These are phyloP conservation scores for Hypoxylon sp. DNA, from an alignment of 2,329 filamentous ascomycete genomes.

Conservation along the genomic window DNA sequence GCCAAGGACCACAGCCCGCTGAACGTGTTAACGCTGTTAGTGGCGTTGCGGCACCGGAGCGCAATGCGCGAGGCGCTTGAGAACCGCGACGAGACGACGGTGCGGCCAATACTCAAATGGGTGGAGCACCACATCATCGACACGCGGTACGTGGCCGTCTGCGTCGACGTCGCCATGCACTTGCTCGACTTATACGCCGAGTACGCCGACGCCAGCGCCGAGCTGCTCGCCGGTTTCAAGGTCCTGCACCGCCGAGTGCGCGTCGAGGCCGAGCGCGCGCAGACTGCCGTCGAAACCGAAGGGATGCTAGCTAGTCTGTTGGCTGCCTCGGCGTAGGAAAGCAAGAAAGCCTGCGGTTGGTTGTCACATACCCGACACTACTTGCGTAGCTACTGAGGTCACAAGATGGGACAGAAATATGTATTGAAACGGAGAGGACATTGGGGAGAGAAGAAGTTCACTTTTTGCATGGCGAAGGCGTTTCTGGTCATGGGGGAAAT, in stretches of 20 bases:
- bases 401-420: background rate
- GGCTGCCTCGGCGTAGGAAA: slow-evolving; percentile 44
- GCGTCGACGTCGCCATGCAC: slow-evolving; percentile 84
- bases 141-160: slow-evolving; percentile 82
- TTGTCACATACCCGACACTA: background rate
- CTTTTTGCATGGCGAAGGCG: slow-evolving; percentile 58
- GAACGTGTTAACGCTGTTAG: slow-evolving; percentile 79
- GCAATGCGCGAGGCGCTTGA: slow-evolving; percentile 84
- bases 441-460: slow-evolving; percentile 5
- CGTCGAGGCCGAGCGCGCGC: slow-evolving; percentile 82
- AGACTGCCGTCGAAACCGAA: slow-evolving; percentile 82
- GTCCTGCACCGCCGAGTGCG: slow-evolving; percentile 77
- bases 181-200: slow-evolving; percentile 89
- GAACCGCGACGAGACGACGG: slow-evolving; percentile 81
- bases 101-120: slow-evolving; percentile 88
- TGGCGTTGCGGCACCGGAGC: slow-evolving; percentile 86
- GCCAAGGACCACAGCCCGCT: slow-evolving; percentile 68
- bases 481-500: slow-evolving; percentile 43
- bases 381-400: slow-evolving; percentile 4
- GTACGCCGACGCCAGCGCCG: slow-evolving; percentile 77
- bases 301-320: slow-evolving; percentile 87
- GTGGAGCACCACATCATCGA: slow-evolving; percentile 83
- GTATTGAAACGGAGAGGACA: background rate
- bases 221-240: slow-evolving; percentile 77
- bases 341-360: background rate